Base-by-base conservation (phyloP, 305 asterid species). In the Fraxinus angustifolia region DNA sequence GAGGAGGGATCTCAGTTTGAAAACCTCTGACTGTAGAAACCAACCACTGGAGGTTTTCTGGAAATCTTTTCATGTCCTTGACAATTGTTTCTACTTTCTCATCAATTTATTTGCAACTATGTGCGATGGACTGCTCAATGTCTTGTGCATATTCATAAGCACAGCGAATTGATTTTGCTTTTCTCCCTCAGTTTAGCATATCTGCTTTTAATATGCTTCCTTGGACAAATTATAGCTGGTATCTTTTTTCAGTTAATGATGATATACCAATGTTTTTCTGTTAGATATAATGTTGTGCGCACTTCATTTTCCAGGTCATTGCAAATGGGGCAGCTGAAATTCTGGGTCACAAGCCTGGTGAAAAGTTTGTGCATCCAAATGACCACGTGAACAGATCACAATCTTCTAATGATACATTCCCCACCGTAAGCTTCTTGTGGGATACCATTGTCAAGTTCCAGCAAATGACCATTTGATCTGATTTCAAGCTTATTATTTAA, bases 361-460 rank as follows among this genome's bases (percentile, higher is more conserved):
- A 80, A 80, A 95, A 95, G 88, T 82, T 85, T 82, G 99, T 95
- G 80, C 99, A 95, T 84, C 99, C 98, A 76, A 95, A 92, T 81
- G 99, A 95, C 86, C 99, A 95, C 75, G 97, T 95, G 78, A 95
- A 95, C 86, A 88, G 97, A 80, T 95, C 99, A 75, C 98, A 95
- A 85, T 95, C 99, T 86, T 95, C 99, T 72, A 95, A 95, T 79
- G 99, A 95, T 84, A 93, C 99, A 31, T 93, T 95, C 85, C 98
- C 99, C 19, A 93, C 98, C 14, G 99, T 95, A 88, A 90, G 99
- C 78, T 78, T 79, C 83, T 75, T 77, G 56, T 50, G 83, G 68
- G 82, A 71, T 28, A 67, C 82, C 58, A 60, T 56, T 26, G 38
- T n/a, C 34, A 78, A 60, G 36, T 53, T 8, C 58, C 50, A 82